phyloP scores from a whole-genome alignment of 768 basidiomycete genomes.

The Leccinum longicurvipes region DNA sequence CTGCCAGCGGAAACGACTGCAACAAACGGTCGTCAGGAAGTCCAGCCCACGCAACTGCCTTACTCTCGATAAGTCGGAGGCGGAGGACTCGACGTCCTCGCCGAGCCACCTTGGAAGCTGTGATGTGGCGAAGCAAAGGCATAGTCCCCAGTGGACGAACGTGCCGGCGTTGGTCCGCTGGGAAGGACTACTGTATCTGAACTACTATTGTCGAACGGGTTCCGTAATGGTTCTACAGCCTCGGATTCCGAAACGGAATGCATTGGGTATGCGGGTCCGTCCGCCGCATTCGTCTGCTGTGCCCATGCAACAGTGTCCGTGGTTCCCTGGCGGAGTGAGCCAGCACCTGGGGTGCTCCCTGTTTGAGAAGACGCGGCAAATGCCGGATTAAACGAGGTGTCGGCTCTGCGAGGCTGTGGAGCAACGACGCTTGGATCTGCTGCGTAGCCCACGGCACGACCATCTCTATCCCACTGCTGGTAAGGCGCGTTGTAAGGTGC shows the following conservation, averaged over 20 bases:
- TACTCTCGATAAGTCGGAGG: conserved; percentile 22
- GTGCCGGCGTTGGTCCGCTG: conserved; percentile 5
- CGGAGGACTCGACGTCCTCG: conserved; percentile 11
- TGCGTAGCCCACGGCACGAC: conserved; percentile 48
- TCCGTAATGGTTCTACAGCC: conserved; percentile 13
- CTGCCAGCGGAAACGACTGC: not conserved
- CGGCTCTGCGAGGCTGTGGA: conserved; percentile 43
- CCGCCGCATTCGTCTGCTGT: conserved; percentile 23
- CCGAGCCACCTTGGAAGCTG: conserved; percentile 18
- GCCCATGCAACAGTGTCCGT: conserved; percentile 32
- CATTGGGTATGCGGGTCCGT: conserved; percentile 24
- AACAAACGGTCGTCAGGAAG: not conserved
- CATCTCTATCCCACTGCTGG: conserved; percentile 52
- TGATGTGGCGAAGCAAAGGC: conserved; percentile 24
- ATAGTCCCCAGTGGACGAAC: conserved; percentile 17
- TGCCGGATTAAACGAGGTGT: conserved; percentile 13
- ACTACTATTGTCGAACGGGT: conserved; percentile 25
- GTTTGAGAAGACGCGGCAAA: conserved; percentile 9
- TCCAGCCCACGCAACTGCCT: not conserved
- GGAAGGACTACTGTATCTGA: conserved; percentile 20
- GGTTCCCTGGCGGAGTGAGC: conserved; percentile 24
- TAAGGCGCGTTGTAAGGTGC: conserved; percentile 31
- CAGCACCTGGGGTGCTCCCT: conserved; percentile 11
- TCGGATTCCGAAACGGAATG: conserved; percentile 16
- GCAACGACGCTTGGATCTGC: conserved; percentile 46